phyloP scores from a whole-genome alignment of 805 yeast genomes.

The Candida ipomoeae region DNA sequence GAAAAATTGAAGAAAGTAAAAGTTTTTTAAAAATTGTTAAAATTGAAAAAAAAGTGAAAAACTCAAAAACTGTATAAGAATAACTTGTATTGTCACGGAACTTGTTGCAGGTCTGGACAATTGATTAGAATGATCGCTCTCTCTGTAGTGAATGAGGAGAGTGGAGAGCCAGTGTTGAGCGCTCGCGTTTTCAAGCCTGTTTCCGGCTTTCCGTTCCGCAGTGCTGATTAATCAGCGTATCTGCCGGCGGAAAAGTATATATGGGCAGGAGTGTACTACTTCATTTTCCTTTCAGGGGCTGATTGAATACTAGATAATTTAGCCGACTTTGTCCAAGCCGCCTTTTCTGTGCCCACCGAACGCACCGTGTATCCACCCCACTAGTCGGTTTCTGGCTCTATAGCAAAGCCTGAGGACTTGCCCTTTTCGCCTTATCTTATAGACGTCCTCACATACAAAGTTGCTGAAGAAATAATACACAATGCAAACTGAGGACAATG shows the following conservation, averaged over 20 bases:
- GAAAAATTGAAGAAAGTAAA: too few species aligned
- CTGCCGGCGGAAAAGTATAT: neutral
- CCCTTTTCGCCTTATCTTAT: neutral
- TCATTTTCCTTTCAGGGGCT: neutral
- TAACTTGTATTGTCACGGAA: too few species aligned
- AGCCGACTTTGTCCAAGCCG: too few species aligned
- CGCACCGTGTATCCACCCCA: neutral
- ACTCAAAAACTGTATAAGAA: too few species aligned
- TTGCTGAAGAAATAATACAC: neutral
- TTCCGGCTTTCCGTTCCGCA: neutral
- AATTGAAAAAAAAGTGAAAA: too few species aligned
- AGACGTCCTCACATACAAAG: neutral
- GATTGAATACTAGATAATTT: too few species aligned
- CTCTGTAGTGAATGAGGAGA: too few species aligned
- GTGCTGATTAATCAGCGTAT: conserved; percentile 3
- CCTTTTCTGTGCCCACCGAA: neutral
- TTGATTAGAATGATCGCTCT: too few species aligned
- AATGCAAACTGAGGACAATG: neutral
- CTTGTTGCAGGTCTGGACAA: too few species aligned
- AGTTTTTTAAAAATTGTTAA: too few species aligned
- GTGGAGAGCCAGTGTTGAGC: neutral
- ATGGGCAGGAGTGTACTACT: neutral
- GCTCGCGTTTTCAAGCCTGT: conserved; percentile 1
- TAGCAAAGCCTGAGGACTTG: neutral
- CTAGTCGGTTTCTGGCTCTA: too few species aligned